Base-by-base conservation (phyloP, 2,329 filamentous ascomycete genomes). In the Berkeleyomyces rouxiae region DNA sequence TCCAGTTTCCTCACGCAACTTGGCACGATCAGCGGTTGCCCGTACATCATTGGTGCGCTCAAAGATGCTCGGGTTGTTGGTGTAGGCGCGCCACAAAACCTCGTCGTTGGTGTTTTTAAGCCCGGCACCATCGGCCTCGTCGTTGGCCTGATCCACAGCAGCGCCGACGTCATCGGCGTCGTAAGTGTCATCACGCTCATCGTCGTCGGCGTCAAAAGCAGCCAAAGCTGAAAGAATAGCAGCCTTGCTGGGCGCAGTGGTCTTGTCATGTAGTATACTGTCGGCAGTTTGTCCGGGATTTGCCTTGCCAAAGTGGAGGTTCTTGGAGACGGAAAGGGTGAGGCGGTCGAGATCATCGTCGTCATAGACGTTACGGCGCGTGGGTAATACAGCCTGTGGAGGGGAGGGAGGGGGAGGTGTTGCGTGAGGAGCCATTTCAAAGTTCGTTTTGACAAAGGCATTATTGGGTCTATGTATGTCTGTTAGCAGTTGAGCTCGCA, bases 121-220 rank as follows among this genome's bases (percentile, higher is more conserved):
- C 1, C 51, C 51, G 4, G 67, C 69, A 11, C 73, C 76, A 63
- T 79, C 76, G 0, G 74, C 74, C 64, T 81, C 78, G 60, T 82
- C 81, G 43, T 80, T 77, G n/a, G 82, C 78, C 4, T 81, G 77
- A 68, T 96, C 90, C 2, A 96, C 84, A 0, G 88, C 88, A 31
- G 92, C 91, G 43, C 93, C 93, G 1, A 97, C 90, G 70, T 97
- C 93, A 59, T 84, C 89, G 1, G 86, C 83, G 69, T 99, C 93
- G 70, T 99, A 99, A 0, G 92, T 97, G 71, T 99, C 93, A 72
- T 99, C 93, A 43, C 90, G 83, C 74, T 99, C 93, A 71, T 99
- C 93, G 67, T 97, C 93, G 68, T 97, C 92, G 0, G 86, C 86
- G 74, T 97, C 91, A 67, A 97, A 96, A 0, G 86, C 81, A 13